Evolutionary conservation across 108 stramenopile species (phyloP).

Genomic region (Skeletonema menzelii): DNA sequence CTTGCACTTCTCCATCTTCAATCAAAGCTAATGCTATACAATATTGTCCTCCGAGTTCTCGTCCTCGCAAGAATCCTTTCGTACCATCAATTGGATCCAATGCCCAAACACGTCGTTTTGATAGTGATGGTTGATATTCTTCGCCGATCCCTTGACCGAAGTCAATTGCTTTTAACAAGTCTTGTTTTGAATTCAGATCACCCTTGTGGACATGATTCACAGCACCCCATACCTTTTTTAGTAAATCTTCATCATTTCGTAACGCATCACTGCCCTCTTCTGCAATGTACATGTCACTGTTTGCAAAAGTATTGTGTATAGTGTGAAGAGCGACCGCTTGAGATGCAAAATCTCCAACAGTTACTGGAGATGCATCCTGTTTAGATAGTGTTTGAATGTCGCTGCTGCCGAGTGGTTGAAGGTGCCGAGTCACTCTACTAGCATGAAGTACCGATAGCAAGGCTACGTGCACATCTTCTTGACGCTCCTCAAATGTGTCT

Average conservation of each 20-base stretch:
- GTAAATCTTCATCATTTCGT: constrained; percentile 24
- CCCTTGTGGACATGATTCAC: constrained; percentile 13
- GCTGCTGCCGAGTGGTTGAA: constrained; percentile 35
- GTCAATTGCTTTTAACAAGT: constrained; percentile 45
- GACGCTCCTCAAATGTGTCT: constrained; percentile 4
- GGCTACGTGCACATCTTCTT: constrained; percentile 37
- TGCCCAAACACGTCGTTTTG: constrained; percentile 60
- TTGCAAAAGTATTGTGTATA: constrained; percentile 41
- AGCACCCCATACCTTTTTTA: constrained; percentile 30
- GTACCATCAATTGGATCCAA: constrained; percentile 93
- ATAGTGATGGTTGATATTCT: not conserved
- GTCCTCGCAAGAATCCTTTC: constrained; percentile 84
- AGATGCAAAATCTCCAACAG: constrained; percentile 63
- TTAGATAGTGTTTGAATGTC: constrained; percentile 44
- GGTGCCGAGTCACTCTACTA: constrained; percentile 28
- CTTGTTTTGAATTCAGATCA: constrained; percentile 11
- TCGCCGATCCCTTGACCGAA: constrained; percentile 32
- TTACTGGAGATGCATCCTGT: constrained; percentile 64
- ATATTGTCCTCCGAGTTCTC: constrained; percentile 63
- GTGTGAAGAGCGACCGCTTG: constrained; percentile 58
- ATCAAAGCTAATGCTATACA: constrained; percentile 71
- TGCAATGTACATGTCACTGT: constrained; percentile 53
- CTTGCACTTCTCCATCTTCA: constrained; percentile 65
- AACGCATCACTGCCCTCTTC: constrained; percentile 55
- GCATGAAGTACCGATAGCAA: constrained; percentile 44